phyloP scores from a whole-genome alignment of 2,329 filamentous ascomycete genomes.

The Verticillium alfalfae region DNA sequence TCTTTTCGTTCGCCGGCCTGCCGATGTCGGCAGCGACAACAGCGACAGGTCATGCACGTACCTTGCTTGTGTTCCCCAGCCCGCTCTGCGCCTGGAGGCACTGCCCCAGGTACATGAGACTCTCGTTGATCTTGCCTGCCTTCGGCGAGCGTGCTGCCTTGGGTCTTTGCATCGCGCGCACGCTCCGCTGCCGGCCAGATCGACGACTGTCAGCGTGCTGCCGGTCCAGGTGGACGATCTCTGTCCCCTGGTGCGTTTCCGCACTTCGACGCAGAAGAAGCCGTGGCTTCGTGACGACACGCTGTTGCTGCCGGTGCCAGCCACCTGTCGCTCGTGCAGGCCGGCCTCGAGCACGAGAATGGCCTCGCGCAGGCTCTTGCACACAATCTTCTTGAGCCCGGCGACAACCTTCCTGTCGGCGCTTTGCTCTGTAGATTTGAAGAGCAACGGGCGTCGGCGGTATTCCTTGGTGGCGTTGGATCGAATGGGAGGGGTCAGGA shows the following conservation, averaged over 20 bases:
- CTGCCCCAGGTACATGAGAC: slow-evolving; percentile 95
- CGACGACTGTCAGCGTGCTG: slow-evolving; percentile 80
- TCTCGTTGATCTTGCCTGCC: slow-evolving; percentile 97
- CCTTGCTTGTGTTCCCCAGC: slow-evolving; percentile 66
- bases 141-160: slow-evolving; percentile 90
- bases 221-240: slow-evolving; percentile 62
- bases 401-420: slow-evolving; percentile 93
- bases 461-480: slow-evolving; percentile 61
- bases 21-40: slow-evolving; percentile 1
- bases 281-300: slow-evolving; percentile 89
- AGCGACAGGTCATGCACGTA: slow-evolving; percentile 24
- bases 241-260: slow-evolving; percentile 58
- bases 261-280: slow-evolving; percentile 93
- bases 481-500: slow-evolving; percentile 63
- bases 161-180: slow-evolving; percentile 88
- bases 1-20: slow-evolving; percentile 11
- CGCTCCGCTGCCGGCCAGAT: slow-evolving; percentile 92
- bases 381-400: slow-evolving; percentile 85
- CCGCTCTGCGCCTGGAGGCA: slow-evolving; percentile 94
- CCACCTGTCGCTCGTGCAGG: slow-evolving; percentile 77
- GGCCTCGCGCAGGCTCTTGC: slow-evolving; percentile 75
- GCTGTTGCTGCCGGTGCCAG: slow-evolving; percentile 89
- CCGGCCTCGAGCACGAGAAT: slow-evolving; percentile 87
- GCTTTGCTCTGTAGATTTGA: slow-evolving; percentile 85
- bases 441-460: slow-evolving; percentile 75